phyloP scores from a whole-genome alignment of 495 filamentous ascomycete genomes.

The Aspergillus haitiensis region DNA sequence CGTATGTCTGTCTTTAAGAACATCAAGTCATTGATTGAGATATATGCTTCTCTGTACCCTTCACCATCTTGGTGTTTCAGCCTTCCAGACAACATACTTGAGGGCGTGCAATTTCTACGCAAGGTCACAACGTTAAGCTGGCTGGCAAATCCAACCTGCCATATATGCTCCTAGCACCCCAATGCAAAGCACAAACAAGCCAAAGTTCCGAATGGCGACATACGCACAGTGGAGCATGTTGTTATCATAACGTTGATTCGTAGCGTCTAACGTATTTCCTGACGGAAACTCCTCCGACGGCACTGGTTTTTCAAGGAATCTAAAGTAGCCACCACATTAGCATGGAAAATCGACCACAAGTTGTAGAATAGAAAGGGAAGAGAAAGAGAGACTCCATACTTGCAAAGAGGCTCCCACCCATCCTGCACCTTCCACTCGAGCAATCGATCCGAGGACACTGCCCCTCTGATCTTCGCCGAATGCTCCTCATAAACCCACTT shows the following conservation, averaged over 20 bases:
- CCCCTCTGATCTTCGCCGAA: slow-evolving; percentile 24
- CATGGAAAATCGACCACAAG: neutral
- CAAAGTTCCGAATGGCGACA: neutral
- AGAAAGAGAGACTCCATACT: slow-evolving; percentile 27
- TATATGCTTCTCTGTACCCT: too few relatives aligned
- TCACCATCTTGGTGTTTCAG: too few relatives aligned
- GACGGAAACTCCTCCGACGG: slow-evolving; percentile 9
- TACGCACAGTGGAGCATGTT: slow-evolving; percentile 6
- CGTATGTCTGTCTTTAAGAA: too few relatives aligned
- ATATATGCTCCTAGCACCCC: too few relatives aligned
- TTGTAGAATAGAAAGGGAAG: neutral
- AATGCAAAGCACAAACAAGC: neutral
- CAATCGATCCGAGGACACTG: slow-evolving; percentile 43
- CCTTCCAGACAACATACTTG: too few relatives aligned
- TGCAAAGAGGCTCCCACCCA: slow-evolving; percentile 59
- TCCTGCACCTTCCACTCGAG: slow-evolving; percentile 56
- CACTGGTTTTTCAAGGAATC: slow-evolving; percentile 13
- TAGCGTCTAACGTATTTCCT: slow-evolving; percentile 9
- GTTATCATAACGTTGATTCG: slow-evolving; percentile 10
- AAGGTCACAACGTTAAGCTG: too few relatives aligned
- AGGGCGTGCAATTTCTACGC: too few relatives aligned
- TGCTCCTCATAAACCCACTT: slow-evolving; percentile 36
- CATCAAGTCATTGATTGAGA: too few relatives aligned
- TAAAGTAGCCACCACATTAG: too few relatives aligned
- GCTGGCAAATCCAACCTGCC: too few relatives aligned